phyloP scores from a whole-genome alignment of 768 basidiomycete genomes.

The Russula vinacea region DNA sequence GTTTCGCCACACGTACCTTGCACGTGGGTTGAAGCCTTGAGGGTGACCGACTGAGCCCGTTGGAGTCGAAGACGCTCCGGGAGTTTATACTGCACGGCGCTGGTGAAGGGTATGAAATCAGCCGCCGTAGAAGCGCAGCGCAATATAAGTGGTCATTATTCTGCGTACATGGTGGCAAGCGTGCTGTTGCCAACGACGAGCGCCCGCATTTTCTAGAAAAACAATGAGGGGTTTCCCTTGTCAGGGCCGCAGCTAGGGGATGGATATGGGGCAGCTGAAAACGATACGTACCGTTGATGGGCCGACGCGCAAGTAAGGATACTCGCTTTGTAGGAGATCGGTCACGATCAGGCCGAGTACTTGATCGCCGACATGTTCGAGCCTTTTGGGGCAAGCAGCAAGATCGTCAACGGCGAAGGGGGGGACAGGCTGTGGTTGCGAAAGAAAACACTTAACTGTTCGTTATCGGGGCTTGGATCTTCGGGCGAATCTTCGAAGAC shows the following conservation, averaged over 20 bases:
- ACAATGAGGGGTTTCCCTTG: neutral
- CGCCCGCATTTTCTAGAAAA: constrained; percentile 67
- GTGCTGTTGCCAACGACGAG: constrained; percentile 72
- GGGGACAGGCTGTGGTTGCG: too few relatives aligned
- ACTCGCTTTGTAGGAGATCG: constrained; percentile 52
- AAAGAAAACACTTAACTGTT: constrained; percentile 53
- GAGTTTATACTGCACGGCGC: constrained; percentile 63
- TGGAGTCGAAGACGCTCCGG: constrained; percentile 62
- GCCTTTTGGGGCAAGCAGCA: constrained; percentile 41
- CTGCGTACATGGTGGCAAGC: constrained; percentile 63
- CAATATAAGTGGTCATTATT: neutral
- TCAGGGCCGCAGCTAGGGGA: too few relatives aligned
- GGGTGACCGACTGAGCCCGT: constrained; percentile 66
- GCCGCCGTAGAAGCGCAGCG: neutral
- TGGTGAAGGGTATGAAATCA: constrained; percentile 30
- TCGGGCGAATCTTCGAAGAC: constrained; percentile 70
- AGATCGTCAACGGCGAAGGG: neutral
- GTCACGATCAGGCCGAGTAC: constrained; percentile 71
- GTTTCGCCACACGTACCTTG: constrained; percentile 74
- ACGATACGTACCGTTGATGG: constrained; percentile 58
- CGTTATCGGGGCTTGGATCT: constrained; percentile 79
- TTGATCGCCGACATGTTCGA: constrained; percentile 74
- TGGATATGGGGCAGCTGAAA: neutral
- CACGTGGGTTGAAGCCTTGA: constrained; percentile 64
- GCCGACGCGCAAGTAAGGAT: constrained; percentile 70